Percentiles rank a stretch among this genome's conserved stretches.
These are phyloP conservation scores for Sanguinoderma infundibulare DNA, from an alignment of 1,284 basidiomycete species.

Conservation along the genomic window DNA sequence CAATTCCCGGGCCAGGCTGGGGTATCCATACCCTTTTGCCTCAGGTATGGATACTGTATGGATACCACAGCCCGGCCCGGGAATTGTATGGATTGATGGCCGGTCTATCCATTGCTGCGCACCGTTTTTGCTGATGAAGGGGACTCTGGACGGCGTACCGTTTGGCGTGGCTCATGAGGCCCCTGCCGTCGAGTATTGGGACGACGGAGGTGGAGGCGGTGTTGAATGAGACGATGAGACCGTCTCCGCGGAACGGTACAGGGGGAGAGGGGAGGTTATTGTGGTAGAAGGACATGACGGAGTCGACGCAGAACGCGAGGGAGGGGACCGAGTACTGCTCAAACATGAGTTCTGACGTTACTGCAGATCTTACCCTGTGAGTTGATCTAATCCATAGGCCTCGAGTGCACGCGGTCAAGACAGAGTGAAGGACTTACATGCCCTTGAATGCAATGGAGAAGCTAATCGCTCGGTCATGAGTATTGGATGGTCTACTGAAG, in stretches of 20 bases:
- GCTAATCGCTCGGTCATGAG: constrained; percentile 94
- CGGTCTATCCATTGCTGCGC: no score
- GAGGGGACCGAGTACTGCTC: constrained; percentile 91
- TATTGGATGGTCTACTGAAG: constrained; percentile 86
- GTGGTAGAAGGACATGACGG: constrained; percentile 90
- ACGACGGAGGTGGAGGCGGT: constrained; percentile 87
- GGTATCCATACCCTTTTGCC: no score
- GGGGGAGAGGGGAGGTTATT: constrained; percentile 53
- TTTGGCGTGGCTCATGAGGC: constrained; percentile 83
- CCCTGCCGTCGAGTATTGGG: constrained; percentile 81
- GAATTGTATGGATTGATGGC: no score
- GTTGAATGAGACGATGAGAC: constrained; percentile 84
- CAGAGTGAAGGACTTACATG: constrained; percentile 61
- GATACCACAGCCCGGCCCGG: no score
- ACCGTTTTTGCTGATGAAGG: not conserved
- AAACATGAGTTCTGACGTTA: constrained; percentile 96
- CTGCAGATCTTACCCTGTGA: constrained; percentile 42
- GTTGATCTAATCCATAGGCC: not conserved
- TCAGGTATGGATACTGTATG: no score
- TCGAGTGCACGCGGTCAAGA: constrained; percentile 11
- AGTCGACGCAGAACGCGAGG: constrained; percentile 90
- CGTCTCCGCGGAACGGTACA: constrained; percentile 61
- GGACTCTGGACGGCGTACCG: constrained; percentile 56
- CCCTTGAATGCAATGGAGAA: constrained; percentile 89
- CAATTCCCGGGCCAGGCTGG: no score